phyloP scores from a whole-genome alignment of 306 rosid species.

The Acacia crassicarpa region DNA sequence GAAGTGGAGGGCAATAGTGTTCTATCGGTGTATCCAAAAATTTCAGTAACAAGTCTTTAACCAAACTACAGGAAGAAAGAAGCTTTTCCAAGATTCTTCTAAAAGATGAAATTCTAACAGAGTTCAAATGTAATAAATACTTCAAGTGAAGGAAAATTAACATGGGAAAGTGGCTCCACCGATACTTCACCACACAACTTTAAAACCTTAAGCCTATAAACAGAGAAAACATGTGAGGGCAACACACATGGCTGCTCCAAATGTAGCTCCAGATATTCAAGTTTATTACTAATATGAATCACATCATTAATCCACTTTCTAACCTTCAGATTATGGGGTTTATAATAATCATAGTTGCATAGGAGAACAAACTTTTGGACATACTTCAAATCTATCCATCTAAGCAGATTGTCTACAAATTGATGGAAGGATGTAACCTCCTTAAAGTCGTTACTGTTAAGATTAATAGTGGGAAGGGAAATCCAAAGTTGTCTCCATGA shows the following conservation, averaged over 20 bases:
- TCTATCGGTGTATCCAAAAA: too few species aligned
- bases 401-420: not conserved
- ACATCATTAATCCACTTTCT: too few species aligned
- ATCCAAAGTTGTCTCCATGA: conserved; percentile 35
- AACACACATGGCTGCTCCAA: not conserved
- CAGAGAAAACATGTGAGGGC: not conserved
- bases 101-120: accelerated
- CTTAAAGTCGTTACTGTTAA: not conserved
- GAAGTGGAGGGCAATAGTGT: not conserved
- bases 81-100: not conserved
- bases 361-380: too few species aligned
- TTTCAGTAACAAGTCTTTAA: not conserved
- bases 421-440: not conserved
- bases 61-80: not conserved
- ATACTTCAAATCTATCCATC: not conserved
- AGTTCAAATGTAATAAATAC: not conserved
- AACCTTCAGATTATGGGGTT: too few species aligned
- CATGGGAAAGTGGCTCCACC: too few species aligned
- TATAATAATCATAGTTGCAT: too few species aligned
- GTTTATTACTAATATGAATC: too few species aligned
- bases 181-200: not conserved
- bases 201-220: not conserved
- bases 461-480: not conserved
- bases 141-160: conserved; percentile 1
- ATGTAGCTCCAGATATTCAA: not conserved